phyloP scores from a whole-genome alignment of 495 filamentous ascomycete species.

The Aspergillus nidulans region DNA sequence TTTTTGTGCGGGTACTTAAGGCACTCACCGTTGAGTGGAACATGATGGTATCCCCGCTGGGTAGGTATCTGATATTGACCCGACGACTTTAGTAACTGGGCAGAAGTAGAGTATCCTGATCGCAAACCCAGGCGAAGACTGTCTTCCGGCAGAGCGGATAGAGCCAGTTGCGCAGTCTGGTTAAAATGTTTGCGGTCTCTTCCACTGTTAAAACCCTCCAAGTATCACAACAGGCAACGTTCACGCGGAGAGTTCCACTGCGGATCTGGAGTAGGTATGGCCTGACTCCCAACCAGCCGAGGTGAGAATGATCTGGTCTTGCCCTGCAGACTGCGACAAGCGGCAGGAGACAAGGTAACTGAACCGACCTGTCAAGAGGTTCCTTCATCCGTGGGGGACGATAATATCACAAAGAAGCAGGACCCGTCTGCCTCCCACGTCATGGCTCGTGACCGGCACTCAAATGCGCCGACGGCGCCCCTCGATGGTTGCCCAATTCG shows the following conservation, averaged over 20 bases:
- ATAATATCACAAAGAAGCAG: background rate
- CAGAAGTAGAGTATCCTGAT: background rate
- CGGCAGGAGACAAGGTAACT: background rate
- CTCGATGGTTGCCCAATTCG: slow-evolving; percentile 19
- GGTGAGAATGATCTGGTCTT: background rate
- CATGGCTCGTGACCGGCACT: slow-evolving; percentile 14
- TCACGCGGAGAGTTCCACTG: background rate
- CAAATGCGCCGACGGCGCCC: slow-evolving; percentile 23
- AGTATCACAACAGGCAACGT: background rate
- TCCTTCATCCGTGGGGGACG: background rate
- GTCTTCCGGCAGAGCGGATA: background rate
- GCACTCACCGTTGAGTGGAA: slow-evolving; percentile 39
- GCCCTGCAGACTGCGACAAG: background rate
- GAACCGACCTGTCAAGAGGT: background rate
- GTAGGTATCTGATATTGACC: background rate
- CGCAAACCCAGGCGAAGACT: background rate
- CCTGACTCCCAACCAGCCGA: background rate
- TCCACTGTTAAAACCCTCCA: background rate
- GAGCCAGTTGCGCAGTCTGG: background rate
- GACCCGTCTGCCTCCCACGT: slow-evolving; percentile 13
- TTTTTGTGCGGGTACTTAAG: background rate
- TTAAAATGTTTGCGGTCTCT: background rate
- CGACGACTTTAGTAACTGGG: background rate
- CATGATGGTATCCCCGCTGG: slow-evolving; percentile 23
- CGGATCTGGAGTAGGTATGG: background rate